A percentile compares a stretch with the other conserved stretches of the same genome.
Conservation (phyloP, 2,329 filamentous ascomycete genomes). For the Aspergillus novofumigatus region DNA sequence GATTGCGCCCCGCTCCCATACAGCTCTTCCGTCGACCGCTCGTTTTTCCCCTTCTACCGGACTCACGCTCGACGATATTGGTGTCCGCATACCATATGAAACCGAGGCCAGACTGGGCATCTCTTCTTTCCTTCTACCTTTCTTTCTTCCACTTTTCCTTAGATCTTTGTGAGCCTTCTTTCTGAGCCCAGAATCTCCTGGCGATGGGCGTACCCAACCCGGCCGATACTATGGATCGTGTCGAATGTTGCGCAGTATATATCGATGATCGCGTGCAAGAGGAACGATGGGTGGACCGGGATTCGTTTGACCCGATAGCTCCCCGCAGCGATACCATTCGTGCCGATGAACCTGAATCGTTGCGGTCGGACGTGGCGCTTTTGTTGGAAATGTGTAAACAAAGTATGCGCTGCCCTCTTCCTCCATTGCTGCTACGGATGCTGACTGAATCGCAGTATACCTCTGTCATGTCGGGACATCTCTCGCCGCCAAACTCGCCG, state of each 20-base stretch:
- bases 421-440: slow-evolving; percentile 10
- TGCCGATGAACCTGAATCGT: slow-evolving; percentile 40
- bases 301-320: slow-evolving; percentile 25
- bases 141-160: slow-evolving; percentile 4
- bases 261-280: slow-evolving; percentile 44
- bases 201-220: slow-evolving; percentile 16
- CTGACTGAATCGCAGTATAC: slow-evolving; percentile 42
- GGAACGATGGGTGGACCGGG: slow-evolving; percentile 42
- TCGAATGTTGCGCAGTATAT: slow-evolving; percentile 43
- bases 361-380: slow-evolving; percentile 47
- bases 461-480: slow-evolving; percentile 51
- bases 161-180: slow-evolving; percentile 7
- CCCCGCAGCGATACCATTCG: slow-evolving; percentile 23
- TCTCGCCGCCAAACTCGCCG: slow-evolving; percentile 50
- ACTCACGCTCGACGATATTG: slow-evolving; percentile 4
- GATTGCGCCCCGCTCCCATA: not conserved
- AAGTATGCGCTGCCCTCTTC: slow-evolving; percentile 38
- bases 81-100: slow-evolving; percentile 24
- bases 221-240: slow-evolving; percentile 36
- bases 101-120: slow-evolving; percentile 16
- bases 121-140: slow-evolving; percentile 1
- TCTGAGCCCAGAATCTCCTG: slow-evolving; percentile 11
- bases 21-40: slow-evolving; percentile 9
- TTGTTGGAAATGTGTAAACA: slow-evolving; percentile 51
- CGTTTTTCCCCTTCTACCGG: slow-evolving; percentile 6